Conservation (phyloP, 2,329 filamentous ascomycete genomes). For the Cladobotryum mycophilum region DNA sequence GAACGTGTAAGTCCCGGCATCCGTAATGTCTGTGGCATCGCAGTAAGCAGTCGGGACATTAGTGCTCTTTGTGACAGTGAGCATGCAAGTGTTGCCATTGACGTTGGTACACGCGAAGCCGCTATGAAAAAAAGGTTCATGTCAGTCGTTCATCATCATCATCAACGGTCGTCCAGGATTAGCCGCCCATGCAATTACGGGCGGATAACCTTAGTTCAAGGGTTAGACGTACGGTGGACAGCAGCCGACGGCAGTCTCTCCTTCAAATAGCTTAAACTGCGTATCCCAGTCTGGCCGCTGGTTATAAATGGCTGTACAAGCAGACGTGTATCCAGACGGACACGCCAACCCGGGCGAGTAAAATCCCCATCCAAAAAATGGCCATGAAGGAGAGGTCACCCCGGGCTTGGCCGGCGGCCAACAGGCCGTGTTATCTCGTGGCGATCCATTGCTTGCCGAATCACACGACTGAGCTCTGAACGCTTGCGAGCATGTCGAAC, state of each 20-base stretch:
- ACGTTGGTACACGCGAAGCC: slow-evolving; percentile 12
- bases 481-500: slow-evolving; percentile 16
- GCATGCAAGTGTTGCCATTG: slow-evolving; percentile 7
- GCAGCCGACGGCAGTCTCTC: slow-evolving; percentile 28
- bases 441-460: slow-evolving; percentile 7
- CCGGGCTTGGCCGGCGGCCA: slow-evolving; percentile 21
- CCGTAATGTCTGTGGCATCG: not conserved
- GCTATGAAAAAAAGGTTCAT: not conserved
- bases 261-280: slow-evolving; percentile 19
- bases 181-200: not conserved
- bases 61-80: slow-evolving; percentile 2
- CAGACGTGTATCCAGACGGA: slow-evolving; percentile 25
- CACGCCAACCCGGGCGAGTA: slow-evolving; percentile 30
- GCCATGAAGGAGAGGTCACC: slow-evolving; percentile 9
- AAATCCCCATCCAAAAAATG: slow-evolving; percentile 28
- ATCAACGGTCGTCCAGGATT: too few species aligned
- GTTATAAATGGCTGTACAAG: slow-evolving; percentile 23
- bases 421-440: slow-evolving; percentile 22
- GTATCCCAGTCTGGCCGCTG: slow-evolving; percentile 17
- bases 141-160: not conserved
- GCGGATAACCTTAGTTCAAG: not conserved
- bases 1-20: not conserved
- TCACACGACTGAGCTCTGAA: slow-evolving; percentile 22
- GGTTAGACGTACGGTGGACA: slow-evolving; percentile 24
- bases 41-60: slow-evolving; percentile 2